Evolutionary conservation across 2,329 filamentous ascomycete genomes (phyloP), one percentile per base, ranked within the genome.

Genomic region (Fusarium beomiforme): DNA sequence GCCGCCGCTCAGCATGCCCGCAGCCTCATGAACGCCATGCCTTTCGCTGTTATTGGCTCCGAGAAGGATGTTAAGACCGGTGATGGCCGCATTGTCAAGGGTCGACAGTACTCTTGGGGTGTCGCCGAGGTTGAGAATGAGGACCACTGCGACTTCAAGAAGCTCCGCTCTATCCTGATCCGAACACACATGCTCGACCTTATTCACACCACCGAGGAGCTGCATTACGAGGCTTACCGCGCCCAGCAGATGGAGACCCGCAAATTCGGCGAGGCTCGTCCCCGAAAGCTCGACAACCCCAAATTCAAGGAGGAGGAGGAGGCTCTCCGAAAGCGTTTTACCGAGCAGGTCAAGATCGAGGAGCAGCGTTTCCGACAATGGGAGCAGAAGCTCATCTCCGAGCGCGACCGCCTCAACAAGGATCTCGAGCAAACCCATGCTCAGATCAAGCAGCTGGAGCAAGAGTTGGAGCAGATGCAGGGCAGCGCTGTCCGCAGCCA

Each of bases 231-330:
- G 85, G 95, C 94, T 68, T 99, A 99, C 88, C 95, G 96, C 78
- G 96, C 96, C 59, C 94, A 97, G 84, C 97, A 99, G 86, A 99
- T 99, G 96, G 96, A 99, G 88, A 99, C 96, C 54, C 91, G 96
- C 85, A 99, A 99, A 86, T 98, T 99, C 78, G 96, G 96, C 84
- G 97, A 99, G 87, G 95, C 95, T 66, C 91, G 95, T 75, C 96
- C 96, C 77, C 90, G 95, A 84, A 99, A 99, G 90, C 88, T 99
- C 78, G 96, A 99, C 87, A 99, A 99, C 88, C 96, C 96, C 85
- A 99, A 99, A 88, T 99, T 98, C 90, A 99, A 99, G 90, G 96
- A 99, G 83, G 96, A 99, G 85, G 96, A 99, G 82, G 96, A 99
- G 88, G 93, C 93, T 70, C 91, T 99, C 74, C 92, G 96, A 85